Evolutionary conservation across 2,329 filamentous ascomycete species (phyloP).

Genomic region (Lizonia empirigonia): DNA sequence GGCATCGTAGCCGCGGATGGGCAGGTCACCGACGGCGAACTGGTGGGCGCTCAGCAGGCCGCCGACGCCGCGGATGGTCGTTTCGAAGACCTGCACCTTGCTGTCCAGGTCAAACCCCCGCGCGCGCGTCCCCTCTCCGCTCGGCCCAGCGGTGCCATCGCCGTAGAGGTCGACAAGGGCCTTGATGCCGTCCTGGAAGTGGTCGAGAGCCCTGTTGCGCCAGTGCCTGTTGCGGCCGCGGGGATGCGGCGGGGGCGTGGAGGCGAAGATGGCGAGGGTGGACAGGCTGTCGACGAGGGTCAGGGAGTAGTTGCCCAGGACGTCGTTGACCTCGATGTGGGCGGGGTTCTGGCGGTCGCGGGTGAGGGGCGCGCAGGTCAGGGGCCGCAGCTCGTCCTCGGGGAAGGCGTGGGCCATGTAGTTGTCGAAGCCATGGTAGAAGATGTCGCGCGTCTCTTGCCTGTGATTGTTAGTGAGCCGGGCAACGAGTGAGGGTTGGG

Average conservation of each 20-base stretch:
- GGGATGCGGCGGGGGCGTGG: constrained; percentile 65
- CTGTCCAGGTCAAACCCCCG: constrained; percentile 93
- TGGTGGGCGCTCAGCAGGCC: constrained; percentile 91
- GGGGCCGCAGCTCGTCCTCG: constrained; percentile 89
- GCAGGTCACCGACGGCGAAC: constrained; percentile 88
- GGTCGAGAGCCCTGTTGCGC: constrained; percentile 54
- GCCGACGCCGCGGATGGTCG: constrained; percentile 90
- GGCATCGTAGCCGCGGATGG: constrained; percentile 78
- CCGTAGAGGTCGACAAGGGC: constrained; percentile 83
- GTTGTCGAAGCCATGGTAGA: constrained; percentile 95
- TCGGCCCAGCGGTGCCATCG: constrained; percentile 73
- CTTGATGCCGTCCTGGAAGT: constrained; percentile 80
- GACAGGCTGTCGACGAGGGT: constrained; percentile 95
- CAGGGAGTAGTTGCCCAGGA: constrained; percentile 94
- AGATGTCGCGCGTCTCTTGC: constrained; percentile 69
- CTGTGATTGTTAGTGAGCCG: constrained; percentile 25
- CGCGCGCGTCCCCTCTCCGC: constrained; percentile 72
- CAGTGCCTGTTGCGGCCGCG: constrained; percentile 33
- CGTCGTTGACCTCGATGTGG: constrained; percentile 90
- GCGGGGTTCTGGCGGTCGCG: constrained; percentile 79
- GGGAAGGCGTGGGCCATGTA: constrained; percentile 95
- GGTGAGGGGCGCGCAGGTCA: constrained; percentile 82
- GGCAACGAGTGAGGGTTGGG: neutral
- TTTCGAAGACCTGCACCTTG: constrained; percentile 99
- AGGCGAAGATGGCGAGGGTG: constrained; percentile 89